Evolutionary conservation across 1,139 yeast genomes (phyloP).

Genomic region (Suhomyces terraborum): DNA sequence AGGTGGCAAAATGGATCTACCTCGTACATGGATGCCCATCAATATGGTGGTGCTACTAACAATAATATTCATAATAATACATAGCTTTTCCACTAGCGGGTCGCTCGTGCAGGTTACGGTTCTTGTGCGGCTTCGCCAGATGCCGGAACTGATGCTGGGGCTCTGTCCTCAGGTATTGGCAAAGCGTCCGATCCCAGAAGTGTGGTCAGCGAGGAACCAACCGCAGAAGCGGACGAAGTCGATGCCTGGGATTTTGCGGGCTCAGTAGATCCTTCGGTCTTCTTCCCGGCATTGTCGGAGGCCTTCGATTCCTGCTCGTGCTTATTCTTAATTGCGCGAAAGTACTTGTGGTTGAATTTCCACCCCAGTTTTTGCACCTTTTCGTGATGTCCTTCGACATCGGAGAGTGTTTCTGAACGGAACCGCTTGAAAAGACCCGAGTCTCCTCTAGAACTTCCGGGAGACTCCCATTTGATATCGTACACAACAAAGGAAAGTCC

Average conservation of each 20-base stretch:
- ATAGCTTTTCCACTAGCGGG: not conserved
- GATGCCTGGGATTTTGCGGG: too few species aligned
- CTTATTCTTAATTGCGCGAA: constrained; percentile 30
- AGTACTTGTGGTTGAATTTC: constrained; percentile 34
- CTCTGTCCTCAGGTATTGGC: too few species aligned
- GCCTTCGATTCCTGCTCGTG: constrained; percentile 1
- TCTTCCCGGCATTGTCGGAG: not conserved
- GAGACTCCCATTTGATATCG: constrained; percentile 53
- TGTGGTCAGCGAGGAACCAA: too few species aligned
- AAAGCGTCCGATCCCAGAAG: too few species aligned
- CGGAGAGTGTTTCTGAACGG: constrained; percentile 31
- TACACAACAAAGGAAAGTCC: constrained; percentile 67
- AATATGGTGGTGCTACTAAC: not conserved
- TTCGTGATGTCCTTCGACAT: constrained; percentile 24
- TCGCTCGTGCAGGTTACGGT: too few species aligned
- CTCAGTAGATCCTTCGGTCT: not conserved
- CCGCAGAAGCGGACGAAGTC: too few species aligned
- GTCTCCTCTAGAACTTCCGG: constrained; percentile 35
- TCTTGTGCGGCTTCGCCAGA: not conserved
- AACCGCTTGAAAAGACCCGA: constrained; percentile 32
- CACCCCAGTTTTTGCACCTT: constrained; percentile 30
- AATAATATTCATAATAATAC: not conserved
- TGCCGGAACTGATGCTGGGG: not conserved
- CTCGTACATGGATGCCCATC: too few species aligned
- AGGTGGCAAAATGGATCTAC: too few species aligned